Percentiles rank a stretch among this genome's conserved stretches.
phyloP scores from a whole-genome alignment of 768 basidiomycete species.

The Artomyces pyxidatus region DNA sequence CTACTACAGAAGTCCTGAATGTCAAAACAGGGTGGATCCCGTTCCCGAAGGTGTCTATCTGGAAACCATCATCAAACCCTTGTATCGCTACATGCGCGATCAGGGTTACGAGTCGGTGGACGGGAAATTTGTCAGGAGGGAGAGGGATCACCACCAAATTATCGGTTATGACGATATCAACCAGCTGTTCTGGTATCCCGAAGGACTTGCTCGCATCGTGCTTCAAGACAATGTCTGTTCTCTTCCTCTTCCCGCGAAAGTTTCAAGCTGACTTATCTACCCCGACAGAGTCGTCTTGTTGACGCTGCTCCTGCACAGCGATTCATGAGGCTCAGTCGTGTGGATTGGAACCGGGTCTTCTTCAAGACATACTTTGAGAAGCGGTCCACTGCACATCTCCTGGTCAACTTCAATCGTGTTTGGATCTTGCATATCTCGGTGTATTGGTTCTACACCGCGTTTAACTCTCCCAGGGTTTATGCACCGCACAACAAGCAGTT shows the following conservation, averaged over 20 bases:
- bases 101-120: constrained; percentile 95
- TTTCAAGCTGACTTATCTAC: constrained; percentile 1
- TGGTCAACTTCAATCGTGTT: constrained; percentile 98
- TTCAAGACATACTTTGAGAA: constrained; percentile 99
- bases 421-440: constrained; percentile 94
- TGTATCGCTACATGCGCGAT: constrained; percentile 94
- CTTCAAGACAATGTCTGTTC: constrained; percentile 71
- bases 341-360: constrained; percentile 93
- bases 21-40: constrained; percentile 88
- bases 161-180: constrained; percentile 99
- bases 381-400: constrained; percentile 83
- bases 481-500: constrained; percentile 53
- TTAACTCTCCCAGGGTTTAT: constrained; percentile 91
- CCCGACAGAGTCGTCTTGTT: constrained; percentile 72
- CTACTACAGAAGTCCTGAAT: constrained; percentile 97
- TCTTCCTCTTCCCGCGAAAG: background rate
- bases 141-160: constrained; percentile 91
- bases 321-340: constrained; percentile 83
- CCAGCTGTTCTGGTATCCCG: constrained; percentile 99
- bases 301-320: constrained; percentile 89
- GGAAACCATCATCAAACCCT: constrained; percentile 82
- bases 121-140: constrained; percentile 88
- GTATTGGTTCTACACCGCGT: constrained; percentile 98
- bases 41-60: constrained; percentile 94
- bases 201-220: constrained; percentile 90